These are phyloP conservation scores for Pichia nanzhaoensis DNA, from an alignment of 805 yeast genomes.

Conservation along the genomic window DNA sequence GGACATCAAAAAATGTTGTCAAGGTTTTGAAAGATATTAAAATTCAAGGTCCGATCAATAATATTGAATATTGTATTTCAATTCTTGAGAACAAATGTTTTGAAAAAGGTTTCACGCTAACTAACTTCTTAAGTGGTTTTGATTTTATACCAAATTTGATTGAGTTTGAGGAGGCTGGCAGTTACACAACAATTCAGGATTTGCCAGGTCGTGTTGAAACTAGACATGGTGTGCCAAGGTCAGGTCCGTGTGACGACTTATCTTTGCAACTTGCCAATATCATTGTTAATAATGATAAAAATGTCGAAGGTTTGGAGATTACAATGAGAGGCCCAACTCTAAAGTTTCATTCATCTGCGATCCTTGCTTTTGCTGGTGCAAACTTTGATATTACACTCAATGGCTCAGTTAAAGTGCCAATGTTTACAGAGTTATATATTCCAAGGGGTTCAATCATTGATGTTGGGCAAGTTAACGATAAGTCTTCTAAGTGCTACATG, in stretches of 20 bases:
- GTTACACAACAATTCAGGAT: slow-evolving; percentile 49
- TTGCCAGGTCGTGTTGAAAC: slow-evolving; percentile 29
- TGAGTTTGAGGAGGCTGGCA: slow-evolving; percentile 34
- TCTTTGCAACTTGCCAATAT: slow-evolving; percentile 24
- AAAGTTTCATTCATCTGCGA: slow-evolving; percentile 22
- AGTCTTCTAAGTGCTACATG: slow-evolving; percentile 20
- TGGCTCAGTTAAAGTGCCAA: slow-evolving; percentile 14
- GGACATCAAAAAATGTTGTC: slow-evolving; percentile 21
- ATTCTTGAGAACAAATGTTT: slow-evolving; percentile 17
- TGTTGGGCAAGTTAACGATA: slow-evolving; percentile 20
- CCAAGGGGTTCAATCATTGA: slow-evolving; percentile 20
- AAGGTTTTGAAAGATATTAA: slow-evolving; percentile 16
- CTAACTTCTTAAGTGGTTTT: slow-evolving; percentile 19
- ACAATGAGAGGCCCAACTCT: slow-evolving; percentile 24
- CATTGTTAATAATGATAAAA: slow-evolving; percentile 21
- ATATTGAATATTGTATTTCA: slow-evolving; percentile 21
- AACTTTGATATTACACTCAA: slow-evolving; percentile 17
- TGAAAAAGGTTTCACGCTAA: slow-evolving; percentile 18
- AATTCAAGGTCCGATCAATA: slow-evolving; percentile 26
- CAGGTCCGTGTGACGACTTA: slow-evolving; percentile 26
- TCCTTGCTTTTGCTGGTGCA: slow-evolving; percentile 24
- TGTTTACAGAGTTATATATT: slow-evolving; percentile 20
- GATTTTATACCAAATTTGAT: slow-evolving; percentile 19
- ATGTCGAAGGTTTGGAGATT: slow-evolving; percentile 23
- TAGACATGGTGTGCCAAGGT: slow-evolving; percentile 25